Evolutionary conservation across 352 stramenopile species (phyloP).

Genomic region (Pythium dissimile): DNA sequence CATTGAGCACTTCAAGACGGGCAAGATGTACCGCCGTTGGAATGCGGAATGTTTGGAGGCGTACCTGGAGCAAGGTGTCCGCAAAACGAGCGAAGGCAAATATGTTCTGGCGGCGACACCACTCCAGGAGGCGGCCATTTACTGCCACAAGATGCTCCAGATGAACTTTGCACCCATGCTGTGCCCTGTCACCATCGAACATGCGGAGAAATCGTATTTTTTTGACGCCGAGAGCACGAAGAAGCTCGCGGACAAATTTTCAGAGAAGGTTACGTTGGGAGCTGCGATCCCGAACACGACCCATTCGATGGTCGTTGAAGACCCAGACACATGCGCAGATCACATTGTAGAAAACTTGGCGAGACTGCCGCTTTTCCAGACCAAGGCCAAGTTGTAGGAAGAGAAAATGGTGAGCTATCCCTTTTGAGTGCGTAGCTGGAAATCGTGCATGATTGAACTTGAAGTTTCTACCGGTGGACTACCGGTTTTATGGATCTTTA

Average conservation of each 20-base stretch:
- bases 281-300: constrained; percentile 11
- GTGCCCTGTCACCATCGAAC: constrained; percentile 14
- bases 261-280: constrained; percentile 5
- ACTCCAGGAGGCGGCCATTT: constrained; percentile 14
- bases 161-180: constrained; percentile 2
- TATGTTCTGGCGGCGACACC: constrained; percentile 16
- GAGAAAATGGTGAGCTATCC: not conserved
- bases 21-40: constrained; percentile 17
- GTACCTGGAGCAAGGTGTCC: constrained; percentile 14
- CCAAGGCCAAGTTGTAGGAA: not conserved
- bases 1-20: constrained; percentile 15
- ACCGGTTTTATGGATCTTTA: constrained; percentile 20
- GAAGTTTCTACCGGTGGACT: constrained; percentile 14
- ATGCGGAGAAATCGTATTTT: constrained; percentile 11
- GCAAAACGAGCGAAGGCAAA: constrained; percentile 3
- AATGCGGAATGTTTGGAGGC: constrained; percentile 11
- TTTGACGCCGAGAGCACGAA: constrained; percentile 11
- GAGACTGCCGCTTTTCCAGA: constrained; percentile 10
- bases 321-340: constrained; percentile 24
- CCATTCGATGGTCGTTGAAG: constrained; percentile 24
- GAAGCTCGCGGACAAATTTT: not conserved
- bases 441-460: no score
- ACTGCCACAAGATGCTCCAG: constrained; percentile 11
- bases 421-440: not conserved
- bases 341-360: constrained; percentile 30